Conservation (phyloP, 129 eudicot genomes). For the Solidago caesia region DNA sequence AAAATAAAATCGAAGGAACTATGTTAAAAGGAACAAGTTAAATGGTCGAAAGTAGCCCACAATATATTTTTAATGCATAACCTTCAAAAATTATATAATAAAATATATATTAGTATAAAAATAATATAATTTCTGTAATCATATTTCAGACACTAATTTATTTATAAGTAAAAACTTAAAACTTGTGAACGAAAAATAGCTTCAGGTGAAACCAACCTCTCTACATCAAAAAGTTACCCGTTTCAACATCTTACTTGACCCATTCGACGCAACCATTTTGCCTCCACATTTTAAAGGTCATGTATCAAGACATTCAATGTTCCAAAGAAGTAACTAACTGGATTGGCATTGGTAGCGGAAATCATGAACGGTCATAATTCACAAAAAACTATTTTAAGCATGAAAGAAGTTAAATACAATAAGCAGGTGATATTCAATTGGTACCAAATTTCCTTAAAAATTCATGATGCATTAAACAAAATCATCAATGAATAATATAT, state of each 20-base stretch:
- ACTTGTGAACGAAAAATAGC: too few species aligned
- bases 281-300: not conserved
- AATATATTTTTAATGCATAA: not conserved
- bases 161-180: too few species aligned
- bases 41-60: not conserved
- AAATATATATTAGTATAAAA: not conserved
- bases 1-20: not conserved
- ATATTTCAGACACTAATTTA: not conserved
- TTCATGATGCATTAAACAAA: not conserved
- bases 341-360: not conserved
- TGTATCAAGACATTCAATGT: not conserved
- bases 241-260: too few species aligned
- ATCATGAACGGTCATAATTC: not conserved
- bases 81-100: not conserved
- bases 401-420: conserved; percentile 1
- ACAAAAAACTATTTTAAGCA: conserved; percentile 8
- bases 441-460: not conserved
- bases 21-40: not conserved
- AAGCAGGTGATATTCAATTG: conserved; percentile 12
- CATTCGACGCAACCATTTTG: too few species aligned
- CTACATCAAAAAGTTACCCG: too few species aligned
- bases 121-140: not conserved
- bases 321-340: conserved; percentile 3
- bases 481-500: conserved; percentile 2
- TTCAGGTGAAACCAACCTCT: too few species aligned